Evolutionary conservation across 2,329 filamentous ascomycete genomes (phyloP).

Genomic region (Pseudopithomyces chartarum): DNA sequence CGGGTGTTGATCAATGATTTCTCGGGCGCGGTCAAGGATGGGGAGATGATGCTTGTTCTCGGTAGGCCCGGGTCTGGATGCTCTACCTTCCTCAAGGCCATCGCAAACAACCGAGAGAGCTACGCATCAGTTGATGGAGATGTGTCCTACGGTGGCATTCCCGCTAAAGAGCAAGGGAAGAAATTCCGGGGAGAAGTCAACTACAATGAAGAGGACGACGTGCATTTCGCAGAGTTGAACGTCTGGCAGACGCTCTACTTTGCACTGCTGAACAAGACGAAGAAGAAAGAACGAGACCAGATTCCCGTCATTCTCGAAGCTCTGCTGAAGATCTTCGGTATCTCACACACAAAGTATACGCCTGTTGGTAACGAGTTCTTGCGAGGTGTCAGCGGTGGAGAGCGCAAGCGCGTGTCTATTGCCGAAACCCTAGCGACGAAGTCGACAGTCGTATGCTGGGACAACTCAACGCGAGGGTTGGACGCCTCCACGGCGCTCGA

Average conservation of each 20-base stretch:
- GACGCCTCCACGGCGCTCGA: constrained; percentile 80
- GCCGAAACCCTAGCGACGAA: constrained; percentile 77
- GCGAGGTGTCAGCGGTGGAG: constrained; percentile 78
- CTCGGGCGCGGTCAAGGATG: constrained; percentile 68
- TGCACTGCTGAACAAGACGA: constrained; percentile 75
- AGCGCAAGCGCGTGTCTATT: constrained; percentile 77
- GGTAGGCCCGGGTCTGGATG: constrained; percentile 77
- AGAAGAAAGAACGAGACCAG: constrained; percentile 65
- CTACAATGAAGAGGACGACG: constrained; percentile 78
- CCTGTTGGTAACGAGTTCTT: constrained; percentile 75
- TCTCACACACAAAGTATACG: constrained; percentile 75
- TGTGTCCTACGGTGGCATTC: constrained; percentile 73
- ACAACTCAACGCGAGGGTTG: constrained; percentile 79
- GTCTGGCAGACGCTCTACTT: constrained; percentile 81
- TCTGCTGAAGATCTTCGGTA: constrained; percentile 78
- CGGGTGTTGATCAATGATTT: constrained; percentile 69
- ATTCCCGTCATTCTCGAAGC: constrained; percentile 73
- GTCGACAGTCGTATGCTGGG: constrained; percentile 74
- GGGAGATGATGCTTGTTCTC: constrained; percentile 75
- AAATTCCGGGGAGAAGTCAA: constrained; percentile 76
- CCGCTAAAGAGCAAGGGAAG: constrained; percentile 69
- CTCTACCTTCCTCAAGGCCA: constrained; percentile 76
- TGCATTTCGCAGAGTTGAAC: constrained; percentile 74
- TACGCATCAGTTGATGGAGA: constrained; percentile 72
- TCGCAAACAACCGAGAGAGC: constrained; percentile 70